Evolutionary conservation across 2,329 filamentous ascomycete species (phyloP).

Genomic region (Elsinoe perseae): DNA sequence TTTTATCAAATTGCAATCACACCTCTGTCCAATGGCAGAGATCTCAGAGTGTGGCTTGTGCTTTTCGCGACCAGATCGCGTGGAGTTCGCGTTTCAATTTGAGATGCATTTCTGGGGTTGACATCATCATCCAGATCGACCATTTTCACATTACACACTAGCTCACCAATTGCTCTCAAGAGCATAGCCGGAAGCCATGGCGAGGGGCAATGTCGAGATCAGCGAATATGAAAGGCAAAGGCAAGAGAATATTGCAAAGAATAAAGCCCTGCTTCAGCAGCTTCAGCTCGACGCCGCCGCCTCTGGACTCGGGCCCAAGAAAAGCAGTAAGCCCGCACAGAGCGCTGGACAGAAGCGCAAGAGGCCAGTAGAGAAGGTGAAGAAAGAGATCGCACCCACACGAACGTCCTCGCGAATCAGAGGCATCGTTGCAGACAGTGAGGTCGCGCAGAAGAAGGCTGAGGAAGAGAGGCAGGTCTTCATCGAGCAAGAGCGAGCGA

Average conservation of each 20-base stretch:
- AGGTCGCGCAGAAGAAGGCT: slow-evolving; percentile 60
- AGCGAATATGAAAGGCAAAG: slow-evolving; percentile 83
- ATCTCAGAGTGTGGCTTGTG: slow-evolving; percentile 9
- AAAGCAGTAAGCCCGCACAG: slow-evolving; percentile 43
- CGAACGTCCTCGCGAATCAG: slow-evolving; percentile 55
- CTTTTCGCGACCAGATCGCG: slow-evolving; percentile 11
- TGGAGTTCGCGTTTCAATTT: slow-evolving; percentile 12
- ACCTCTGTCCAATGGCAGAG: neutral
- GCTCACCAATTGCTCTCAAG: neutral
- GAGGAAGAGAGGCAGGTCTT: slow-evolving; percentile 55
- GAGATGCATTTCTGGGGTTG: slow-evolving; percentile 1
- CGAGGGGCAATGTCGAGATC: slow-evolving; percentile 38
- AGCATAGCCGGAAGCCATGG: neutral
- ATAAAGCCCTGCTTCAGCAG: slow-evolving; percentile 73
- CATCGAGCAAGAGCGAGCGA: slow-evolving; percentile 51
- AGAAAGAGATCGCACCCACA: slow-evolving; percentile 50
- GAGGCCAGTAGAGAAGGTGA: slow-evolving; percentile 44
- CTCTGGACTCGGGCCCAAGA: slow-evolving; percentile 58
- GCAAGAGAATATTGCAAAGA: slow-evolving; percentile 77
- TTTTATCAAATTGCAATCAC: neutral
- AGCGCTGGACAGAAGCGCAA: slow-evolving; percentile 35
- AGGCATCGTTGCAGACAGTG: slow-evolving; percentile 58
- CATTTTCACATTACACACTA: neutral
- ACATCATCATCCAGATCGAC: slow-evolving; percentile 9
- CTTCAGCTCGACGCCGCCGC: slow-evolving; percentile 60